Conservation (phyloP, 1,139 yeast species). For the Protomyces lactucae-debilis region DNA sequence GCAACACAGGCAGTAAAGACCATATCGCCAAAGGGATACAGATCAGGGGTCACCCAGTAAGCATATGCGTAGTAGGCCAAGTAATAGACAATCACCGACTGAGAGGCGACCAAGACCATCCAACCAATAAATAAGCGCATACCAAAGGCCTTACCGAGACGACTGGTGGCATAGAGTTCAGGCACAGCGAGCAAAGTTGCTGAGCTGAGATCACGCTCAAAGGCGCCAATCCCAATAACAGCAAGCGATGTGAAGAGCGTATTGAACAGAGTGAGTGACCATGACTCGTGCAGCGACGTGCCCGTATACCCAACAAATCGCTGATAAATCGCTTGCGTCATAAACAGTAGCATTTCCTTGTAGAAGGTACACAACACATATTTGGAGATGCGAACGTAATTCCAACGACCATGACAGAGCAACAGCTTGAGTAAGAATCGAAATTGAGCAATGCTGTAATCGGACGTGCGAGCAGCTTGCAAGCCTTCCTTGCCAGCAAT, state of each 20-base stretch:
- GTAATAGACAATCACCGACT: slow-evolving; percentile 63
- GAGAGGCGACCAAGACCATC: slow-evolving; percentile 72
- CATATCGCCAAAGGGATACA: slow-evolving; percentile 76
- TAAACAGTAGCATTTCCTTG: slow-evolving; percentile 83
- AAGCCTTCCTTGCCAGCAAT: slow-evolving; percentile 95
- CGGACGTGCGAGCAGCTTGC: slow-evolving; percentile 94
- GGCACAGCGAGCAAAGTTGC: slow-evolving; percentile 88
- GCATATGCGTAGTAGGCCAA: slow-evolving; percentile 58
- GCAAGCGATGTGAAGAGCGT: slow-evolving; percentile 91
- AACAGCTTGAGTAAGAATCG: slow-evolving; percentile 73
- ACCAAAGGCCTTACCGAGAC: slow-evolving; percentile 71
- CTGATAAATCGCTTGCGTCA: slow-evolving; percentile 85
- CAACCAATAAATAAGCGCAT: slow-evolving; percentile 64
- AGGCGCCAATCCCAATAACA: slow-evolving; percentile 89
- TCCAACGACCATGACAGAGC: slow-evolving; percentile 92
- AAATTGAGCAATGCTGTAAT: slow-evolving; percentile 93
- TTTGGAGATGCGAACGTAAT: slow-evolving; percentile 84
- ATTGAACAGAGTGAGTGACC: slow-evolving; percentile 96
- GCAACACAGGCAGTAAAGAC: slow-evolving; percentile 66
- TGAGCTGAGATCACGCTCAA: slow-evolving; percentile 84
- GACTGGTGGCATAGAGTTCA: slow-evolving; percentile 71
- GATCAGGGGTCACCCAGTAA: slow-evolving; percentile 39
- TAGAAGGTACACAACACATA: slow-evolving; percentile 91
- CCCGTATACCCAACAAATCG: slow-evolving; percentile 87
- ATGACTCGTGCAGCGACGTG: slow-evolving; percentile 83